Conservation (phyloP, 192 early-diverging fungal genomes). For the Gryganskiella cystojenkinii region DNA sequence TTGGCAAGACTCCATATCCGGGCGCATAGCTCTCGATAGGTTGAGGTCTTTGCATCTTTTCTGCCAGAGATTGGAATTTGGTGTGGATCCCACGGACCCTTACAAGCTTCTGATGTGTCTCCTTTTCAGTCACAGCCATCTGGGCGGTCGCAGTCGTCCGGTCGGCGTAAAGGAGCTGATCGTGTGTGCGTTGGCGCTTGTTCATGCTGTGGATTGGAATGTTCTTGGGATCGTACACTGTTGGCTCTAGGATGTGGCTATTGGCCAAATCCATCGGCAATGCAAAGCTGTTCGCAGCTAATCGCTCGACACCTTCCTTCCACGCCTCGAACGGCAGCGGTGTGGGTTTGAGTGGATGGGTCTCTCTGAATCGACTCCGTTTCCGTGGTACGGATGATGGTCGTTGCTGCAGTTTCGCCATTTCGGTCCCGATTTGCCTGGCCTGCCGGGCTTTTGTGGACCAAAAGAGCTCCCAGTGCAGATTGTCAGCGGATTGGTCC, state of each 20-base stretch:
- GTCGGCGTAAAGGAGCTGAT: conserved; percentile 20
- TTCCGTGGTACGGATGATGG: background rate
- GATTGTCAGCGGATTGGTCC: background rate
- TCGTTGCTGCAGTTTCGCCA: background rate
- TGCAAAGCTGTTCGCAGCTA: conserved; percentile 16
- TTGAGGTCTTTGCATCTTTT: background rate
- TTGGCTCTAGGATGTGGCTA: background rate
- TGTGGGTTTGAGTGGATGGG: background rate
- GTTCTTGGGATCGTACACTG: background rate
- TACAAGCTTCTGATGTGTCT: background rate
- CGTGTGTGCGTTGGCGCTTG: conserved; percentile 12
- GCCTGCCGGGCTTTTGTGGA: conserved; percentile 5
- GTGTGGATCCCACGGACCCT: background rate
- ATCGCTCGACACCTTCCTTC: conserved; percentile 11
- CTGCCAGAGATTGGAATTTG: background rate
- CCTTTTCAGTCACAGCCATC: background rate
- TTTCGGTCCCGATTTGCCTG: background rate
- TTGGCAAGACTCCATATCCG: conserved; percentile 37
- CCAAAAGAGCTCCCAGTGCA: conserved; percentile 14
- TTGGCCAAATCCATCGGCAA: background rate
- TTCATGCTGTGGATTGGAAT: conserved; percentile 21
- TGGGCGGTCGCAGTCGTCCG: background rate
- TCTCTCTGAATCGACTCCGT: conserved; percentile 4
- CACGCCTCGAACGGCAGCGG: conserved; percentile 17
- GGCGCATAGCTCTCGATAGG: conserved; percentile 25